Evolutionary conservation across 441 rosid genomes (phyloP), one percentile per base, ranked within the genome.

Genomic region (Geranium incanum): DNA sequence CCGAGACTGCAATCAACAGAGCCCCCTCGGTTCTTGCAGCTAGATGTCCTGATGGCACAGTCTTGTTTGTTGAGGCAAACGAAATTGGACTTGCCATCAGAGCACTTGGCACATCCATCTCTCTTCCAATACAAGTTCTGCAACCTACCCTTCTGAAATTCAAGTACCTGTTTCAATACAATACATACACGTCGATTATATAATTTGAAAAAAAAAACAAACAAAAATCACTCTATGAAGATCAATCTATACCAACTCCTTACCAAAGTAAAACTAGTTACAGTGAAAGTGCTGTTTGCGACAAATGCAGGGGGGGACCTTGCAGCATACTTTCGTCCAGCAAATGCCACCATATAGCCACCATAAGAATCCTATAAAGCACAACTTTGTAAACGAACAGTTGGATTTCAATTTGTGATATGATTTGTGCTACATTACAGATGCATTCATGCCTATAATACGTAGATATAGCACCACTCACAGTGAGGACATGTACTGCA

Each of bases 51-150:
- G 82, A 94, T 82, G 63, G 97, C 99, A 74, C 97, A 92, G 66
- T 90, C 90, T 72, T 82, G 87, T 6, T 85, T 81, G 83, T 92
- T 90, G 33, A 94, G 90, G 84, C 99, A 94, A 68, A 86, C 94
- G 9, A 86, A 85, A 63, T 68, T 84, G 0, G 86, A 68, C 69
- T 76, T 80, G 15, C n/a, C 57, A 48, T 87, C 87, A 0, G 84
- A 60, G 74, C 97, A 94, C 75, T 83, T 83, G 21, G 91, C 77
- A 76, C 97, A 92, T 2, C 95, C 99, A 76, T 90, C 97, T 78
- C 92, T 88, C 80, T 94, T 92, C 99, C 99, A 90, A 73, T 85
- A 90, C 70, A 94, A 48, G 80, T 92, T 90, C 75, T 92, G 88
- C 73, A 94, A 85, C 83, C 97, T 81, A 66, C 99, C 99, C 73